These are phyloP conservation scores for Hypomontagnella monticulosa DNA, from an alignment of 495 filamentous ascomycete genomes.

Conservation along the genomic window DNA sequence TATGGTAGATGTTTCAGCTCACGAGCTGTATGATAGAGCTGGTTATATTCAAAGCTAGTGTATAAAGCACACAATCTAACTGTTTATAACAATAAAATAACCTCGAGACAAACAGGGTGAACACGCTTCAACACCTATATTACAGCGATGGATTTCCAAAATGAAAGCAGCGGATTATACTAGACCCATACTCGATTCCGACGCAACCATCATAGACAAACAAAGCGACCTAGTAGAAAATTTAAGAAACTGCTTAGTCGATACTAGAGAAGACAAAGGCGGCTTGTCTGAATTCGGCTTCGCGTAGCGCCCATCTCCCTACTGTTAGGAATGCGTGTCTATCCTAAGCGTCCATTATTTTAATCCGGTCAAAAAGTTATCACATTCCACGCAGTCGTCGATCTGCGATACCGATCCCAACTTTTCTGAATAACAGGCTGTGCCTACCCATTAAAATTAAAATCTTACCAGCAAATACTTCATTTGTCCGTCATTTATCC, in stretches of 20 bases:
- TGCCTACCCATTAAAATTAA: neutral
- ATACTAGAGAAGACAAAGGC: conserved; percentile 15
- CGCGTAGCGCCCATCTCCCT: neutral
- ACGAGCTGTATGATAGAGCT: too few species aligned
- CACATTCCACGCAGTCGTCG: neutral
- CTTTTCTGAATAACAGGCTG: neutral
- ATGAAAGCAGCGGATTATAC: too few species aligned
- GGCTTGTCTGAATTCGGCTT: conserved; percentile 22
- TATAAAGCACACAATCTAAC: too few species aligned
- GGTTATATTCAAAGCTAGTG: too few species aligned
- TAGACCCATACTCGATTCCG: too few species aligned
- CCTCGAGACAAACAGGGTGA: too few species aligned
- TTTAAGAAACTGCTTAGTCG: neutral
- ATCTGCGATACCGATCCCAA: neutral
- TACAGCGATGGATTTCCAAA: too few species aligned
- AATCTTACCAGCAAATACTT: neutral
- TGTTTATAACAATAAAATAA: too few species aligned
- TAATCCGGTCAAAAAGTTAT: conserved; percentile 16
- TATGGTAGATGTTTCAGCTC: too few species aligned
- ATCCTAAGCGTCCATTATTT: conserved; percentile 3
- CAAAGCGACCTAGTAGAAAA: conserved; percentile 2
- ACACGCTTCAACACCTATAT: too few species aligned
- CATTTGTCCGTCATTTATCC: neutral
- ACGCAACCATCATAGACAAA: conserved; percentile 22
- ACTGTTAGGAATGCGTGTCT: conserved; percentile 14